Conservation (phyloP, 805 yeast genomes). For the Candida rishiriensis region DNA sequence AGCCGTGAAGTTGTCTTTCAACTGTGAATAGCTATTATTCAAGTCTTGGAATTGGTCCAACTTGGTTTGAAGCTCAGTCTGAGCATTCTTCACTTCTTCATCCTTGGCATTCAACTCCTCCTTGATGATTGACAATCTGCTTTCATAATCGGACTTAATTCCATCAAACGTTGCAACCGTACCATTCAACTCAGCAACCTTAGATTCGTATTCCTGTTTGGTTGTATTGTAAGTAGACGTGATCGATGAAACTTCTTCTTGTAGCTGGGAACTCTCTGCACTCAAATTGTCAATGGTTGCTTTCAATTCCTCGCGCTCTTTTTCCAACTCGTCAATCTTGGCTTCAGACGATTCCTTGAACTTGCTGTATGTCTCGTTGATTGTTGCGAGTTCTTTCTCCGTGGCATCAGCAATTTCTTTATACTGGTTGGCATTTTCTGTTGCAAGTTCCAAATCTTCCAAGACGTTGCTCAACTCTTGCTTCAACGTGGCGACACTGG, state of each 20-base stretch:
- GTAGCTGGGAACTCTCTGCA: conserved; percentile 11
- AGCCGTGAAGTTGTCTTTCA: conserved; percentile 13
- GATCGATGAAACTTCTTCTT: conserved; percentile 9
- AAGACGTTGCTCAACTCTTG: conserved; percentile 36
- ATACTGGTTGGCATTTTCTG: conserved; percentile 55
- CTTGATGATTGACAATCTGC: conserved; percentile 27
- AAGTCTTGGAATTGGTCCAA: conserved; percentile 26
- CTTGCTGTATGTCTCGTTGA: conserved; percentile 51
- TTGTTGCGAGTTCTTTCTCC: conserved; percentile 55
- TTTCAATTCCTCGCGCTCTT: conserved; percentile 14
- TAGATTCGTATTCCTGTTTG: conserved; percentile 10
- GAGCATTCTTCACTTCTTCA: conserved; percentile 8
- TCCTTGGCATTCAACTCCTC: conserved; percentile 27
- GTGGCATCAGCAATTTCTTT: conserved; percentile 60
- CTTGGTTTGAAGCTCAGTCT: conserved; percentile 23
- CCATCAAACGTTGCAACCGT: conserved; percentile 22
- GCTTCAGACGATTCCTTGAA: conserved; percentile 31
- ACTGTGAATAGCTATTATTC: conserved; percentile 15
- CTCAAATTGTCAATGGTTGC: conserved; percentile 5
- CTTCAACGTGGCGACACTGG: conserved; percentile 22
- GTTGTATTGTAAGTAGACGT: conserved; percentile 8
- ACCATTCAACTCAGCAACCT: conserved; percentile 21
- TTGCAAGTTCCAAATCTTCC: conserved; percentile 52
- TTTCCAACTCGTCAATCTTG: conserved; percentile 6
- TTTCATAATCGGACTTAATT: conserved; percentile 27